Evolutionary conservation across 441 rosid species (phyloP).

Genomic region (Syzygium syzygioides): DNA sequence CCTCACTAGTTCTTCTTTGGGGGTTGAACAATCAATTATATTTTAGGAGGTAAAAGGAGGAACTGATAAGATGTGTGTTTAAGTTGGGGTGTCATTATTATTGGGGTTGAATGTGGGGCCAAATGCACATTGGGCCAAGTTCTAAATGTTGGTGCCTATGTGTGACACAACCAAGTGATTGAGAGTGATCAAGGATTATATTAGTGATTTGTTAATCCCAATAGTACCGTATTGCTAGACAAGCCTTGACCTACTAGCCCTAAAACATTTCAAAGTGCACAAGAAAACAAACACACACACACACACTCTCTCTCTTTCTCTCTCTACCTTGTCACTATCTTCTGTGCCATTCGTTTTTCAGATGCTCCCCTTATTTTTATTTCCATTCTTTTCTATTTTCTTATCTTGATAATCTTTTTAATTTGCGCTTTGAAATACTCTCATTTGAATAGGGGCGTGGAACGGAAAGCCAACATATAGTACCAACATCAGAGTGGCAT

Average conservation of each 20-base stretch:
- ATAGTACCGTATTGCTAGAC: constrained; percentile 28
- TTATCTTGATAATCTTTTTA: background rate
- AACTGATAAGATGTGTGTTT: background rate
- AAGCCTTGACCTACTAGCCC: constrained; percentile 30
- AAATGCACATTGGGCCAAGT: constrained; percentile 29
- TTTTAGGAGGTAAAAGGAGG: background rate
- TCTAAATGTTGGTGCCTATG: constrained; percentile 46
- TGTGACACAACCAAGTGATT: constrained; percentile 38
- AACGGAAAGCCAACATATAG: background rate
- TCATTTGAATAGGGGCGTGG: background rate
- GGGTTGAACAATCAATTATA: background rate
- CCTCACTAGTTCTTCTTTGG: background rate
- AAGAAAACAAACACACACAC: background rate
- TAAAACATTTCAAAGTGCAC: constrained; percentile 17
- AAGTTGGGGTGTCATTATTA: constrained; percentile 38
- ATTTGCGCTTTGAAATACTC: background rate
- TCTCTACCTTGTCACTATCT: constrained; percentile 34
- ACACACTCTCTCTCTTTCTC: background rate
- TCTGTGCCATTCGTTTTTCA: constrained; percentile 38
- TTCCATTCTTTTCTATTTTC: constrained; percentile 1
- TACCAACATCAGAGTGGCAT: background rate
- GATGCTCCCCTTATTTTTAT: constrained; percentile 18
- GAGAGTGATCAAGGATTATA: constrained; percentile 25
- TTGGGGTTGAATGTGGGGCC: constrained; percentile 29
- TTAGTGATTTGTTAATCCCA: constrained; percentile 23